A percentile compares a stretch with the other conserved stretches of the same genome.
phyloP scores from a whole-genome alignment of 257 asterid genomes.

The Ilex aquifolium region DNA sequence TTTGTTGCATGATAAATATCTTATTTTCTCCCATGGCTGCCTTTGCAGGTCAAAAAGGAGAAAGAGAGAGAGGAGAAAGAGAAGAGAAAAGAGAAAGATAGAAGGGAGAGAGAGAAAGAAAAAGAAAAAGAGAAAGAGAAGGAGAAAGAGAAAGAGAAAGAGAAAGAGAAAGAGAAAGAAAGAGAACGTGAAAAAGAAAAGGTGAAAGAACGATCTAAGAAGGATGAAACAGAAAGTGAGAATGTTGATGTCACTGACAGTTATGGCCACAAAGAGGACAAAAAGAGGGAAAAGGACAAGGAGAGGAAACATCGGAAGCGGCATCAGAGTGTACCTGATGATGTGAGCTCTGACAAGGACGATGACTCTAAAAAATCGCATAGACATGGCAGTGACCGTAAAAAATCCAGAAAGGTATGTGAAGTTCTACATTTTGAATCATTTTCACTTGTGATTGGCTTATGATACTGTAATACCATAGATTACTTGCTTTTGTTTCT shows the following conservation, averaged over 20 bases:
- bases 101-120: conserved; percentile 42
- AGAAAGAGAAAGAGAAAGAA: conserved; percentile 48
- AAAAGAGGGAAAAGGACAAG: conserved; percentile 68
- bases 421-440: background rate
- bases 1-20: background rate
- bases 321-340: conserved; percentile 68
- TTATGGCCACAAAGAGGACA: conserved; percentile 68
- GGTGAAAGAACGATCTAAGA: conserved; percentile 56
- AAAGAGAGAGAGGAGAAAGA: conserved; percentile 80
- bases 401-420: conserved; percentile 86
- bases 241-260: conserved; percentile 42
- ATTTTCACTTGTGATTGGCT: background rate
- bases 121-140: conserved; percentile 64
- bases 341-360: conserved; percentile 77
- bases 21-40: background rate
- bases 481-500: conserved; percentile 7
- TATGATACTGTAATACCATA: background rate
- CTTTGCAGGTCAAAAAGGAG: conserved; percentile 74
- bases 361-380: conserved; percentile 74
- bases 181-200: conserved; percentile 66
- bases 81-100: conserved; percentile 52
- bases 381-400: conserved; percentile 88
- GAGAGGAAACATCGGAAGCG: conserved; percentile 89
- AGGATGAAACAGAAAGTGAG: conserved; percentile 59
- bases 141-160: conserved; percentile 42